Evolutionary conservation across 345 rosid genomes (phyloP).

Genomic region (Aurinia saxatilis): DNA sequence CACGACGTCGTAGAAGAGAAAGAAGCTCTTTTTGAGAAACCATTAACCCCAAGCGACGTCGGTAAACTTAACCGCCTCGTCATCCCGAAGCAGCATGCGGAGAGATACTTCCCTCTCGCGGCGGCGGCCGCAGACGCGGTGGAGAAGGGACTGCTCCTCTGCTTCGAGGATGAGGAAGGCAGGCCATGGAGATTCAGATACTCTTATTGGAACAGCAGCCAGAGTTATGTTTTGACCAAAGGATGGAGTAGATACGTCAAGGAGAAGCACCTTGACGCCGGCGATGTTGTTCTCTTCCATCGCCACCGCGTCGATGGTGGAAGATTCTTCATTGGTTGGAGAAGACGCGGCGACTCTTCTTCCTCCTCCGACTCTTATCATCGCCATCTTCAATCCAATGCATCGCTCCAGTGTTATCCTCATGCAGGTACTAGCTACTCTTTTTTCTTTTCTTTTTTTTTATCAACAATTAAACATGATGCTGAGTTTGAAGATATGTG

Average conservation of each 20-base stretch:
- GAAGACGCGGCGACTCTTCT: conserved; percentile 36
- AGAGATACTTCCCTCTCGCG: conserved; percentile 67
- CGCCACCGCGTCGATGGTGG: conserved; percentile 49
- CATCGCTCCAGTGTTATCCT: conserved; percentile 30
- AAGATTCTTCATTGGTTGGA: conserved; percentile 70
- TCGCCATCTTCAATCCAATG: conserved; percentile 31
- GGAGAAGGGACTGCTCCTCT: conserved; percentile 40
- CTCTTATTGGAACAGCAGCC: conserved; percentile 80
- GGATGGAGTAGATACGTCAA: conserved; percentile 92
- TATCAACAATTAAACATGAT: too few relatives aligned
- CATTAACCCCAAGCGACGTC: conserved; percentile 83
- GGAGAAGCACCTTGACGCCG: conserved; percentile 79
- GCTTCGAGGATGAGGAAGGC: conserved; percentile 85
- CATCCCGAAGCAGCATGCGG: conserved; percentile 86
- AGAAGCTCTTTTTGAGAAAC: conserved; percentile 71
- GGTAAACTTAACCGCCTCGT: conserved; percentile 89
- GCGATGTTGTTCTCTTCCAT: conserved; percentile 61
- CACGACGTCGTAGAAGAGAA: conserved; percentile 29
- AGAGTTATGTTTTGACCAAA: conserved; percentile 83
- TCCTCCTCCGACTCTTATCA: conserved; percentile 24
- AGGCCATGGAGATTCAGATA: conserved; percentile 80
- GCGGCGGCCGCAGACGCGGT: conserved; percentile 39
- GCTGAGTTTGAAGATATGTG: too few relatives aligned
- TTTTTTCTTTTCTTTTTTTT: too few relatives aligned
- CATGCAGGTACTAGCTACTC: conserved; percentile 57